These are phyloP conservation scores for Xylaria sp. DNA, from an alignment of 2,329 filamentous ascomycete genomes.

Conservation along the genomic window DNA sequence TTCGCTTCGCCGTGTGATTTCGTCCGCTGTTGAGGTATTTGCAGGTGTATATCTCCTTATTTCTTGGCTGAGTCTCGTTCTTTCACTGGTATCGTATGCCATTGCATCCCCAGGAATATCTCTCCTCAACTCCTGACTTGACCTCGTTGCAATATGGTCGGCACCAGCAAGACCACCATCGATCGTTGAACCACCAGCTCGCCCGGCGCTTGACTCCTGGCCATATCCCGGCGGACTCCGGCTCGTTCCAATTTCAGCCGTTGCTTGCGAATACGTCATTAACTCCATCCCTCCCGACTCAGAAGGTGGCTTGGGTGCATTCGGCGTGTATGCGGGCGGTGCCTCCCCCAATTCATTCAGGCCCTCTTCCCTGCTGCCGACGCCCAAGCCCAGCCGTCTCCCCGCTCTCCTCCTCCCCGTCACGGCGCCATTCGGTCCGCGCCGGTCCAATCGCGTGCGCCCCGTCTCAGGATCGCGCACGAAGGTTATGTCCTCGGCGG, in stretches of 20 bases:
- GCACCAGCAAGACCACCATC: not conserved
- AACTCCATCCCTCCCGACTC: conserved; percentile 19
- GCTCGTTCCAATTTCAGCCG: conserved; percentile 19
- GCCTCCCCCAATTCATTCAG: conserved; percentile 44
- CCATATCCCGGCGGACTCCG: conserved; percentile 28
- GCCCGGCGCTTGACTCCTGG: conserved; percentile 9
- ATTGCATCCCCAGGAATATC: no score
- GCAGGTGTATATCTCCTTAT: not conserved
- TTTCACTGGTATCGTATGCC: not conserved
- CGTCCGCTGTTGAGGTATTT: not conserved
- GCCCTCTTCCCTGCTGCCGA: conserved; percentile 39
- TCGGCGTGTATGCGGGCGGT: conserved; percentile 40
- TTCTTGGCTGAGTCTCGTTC: not conserved
- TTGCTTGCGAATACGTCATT: conserved; percentile 25
- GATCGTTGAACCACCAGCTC: not conserved
- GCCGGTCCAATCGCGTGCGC: not conserved
- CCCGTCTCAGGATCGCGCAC: conserved; percentile 35
- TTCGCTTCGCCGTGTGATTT: not conserved
- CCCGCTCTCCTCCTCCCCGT: conserved; percentile 22
- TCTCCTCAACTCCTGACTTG: not conserved
- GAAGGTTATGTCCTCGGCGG: conserved; percentile 4
- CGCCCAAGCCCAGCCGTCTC: conserved; percentile 19
- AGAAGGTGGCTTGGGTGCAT: conserved; percentile 25
- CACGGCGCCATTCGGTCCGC: conserved; percentile 10
- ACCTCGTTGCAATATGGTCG: not conserved